A percentile compares a stretch with the other conserved stretches of the same genome.
These are phyloP conservation scores for Hymenotorrendiella dingleyae DNA, from an alignment of 2,329 filamentous ascomycete species.

Conservation along the genomic window DNA sequence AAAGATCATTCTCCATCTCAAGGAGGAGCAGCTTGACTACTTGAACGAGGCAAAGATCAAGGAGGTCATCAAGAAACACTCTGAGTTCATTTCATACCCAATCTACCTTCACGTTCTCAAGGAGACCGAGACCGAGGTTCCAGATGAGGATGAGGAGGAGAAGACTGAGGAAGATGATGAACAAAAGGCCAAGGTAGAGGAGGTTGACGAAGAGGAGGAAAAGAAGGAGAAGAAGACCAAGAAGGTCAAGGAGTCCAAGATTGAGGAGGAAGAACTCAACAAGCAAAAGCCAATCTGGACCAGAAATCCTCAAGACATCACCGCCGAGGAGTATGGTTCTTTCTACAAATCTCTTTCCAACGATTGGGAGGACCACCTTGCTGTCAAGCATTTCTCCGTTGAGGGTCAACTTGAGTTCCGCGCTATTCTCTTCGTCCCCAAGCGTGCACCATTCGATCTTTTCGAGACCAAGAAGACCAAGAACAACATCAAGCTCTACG, in stretches of 20 bases:
- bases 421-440: slow-evolving; percentile 97
- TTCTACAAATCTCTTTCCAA: slow-evolving; percentile 99
- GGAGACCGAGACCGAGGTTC: slow-evolving; percentile 98
- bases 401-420: slow-evolving; percentile 99
- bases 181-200: slow-evolving; percentile 94
- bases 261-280: slow-evolving; percentile 99
- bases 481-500: slow-evolving; percentile 99
- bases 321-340: slow-evolving; percentile 89
- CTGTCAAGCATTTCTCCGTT: slow-evolving; percentile 99
- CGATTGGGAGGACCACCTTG: slow-evolving; percentile 99
- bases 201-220: slow-evolving; percentile 78
- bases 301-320: slow-evolving; percentile 93
- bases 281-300: slow-evolving; percentile 99
- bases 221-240: slow-evolving; percentile 98
- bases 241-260: slow-evolving; percentile 98
- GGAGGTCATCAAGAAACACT: slow-evolving; percentile 99
- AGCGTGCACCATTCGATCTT: slow-evolving; percentile 98
- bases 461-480: slow-evolving; percentile 99
- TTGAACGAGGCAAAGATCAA: slow-evolving; percentile 98
- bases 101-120: slow-evolving; percentile 99
- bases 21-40: slow-evolving; percentile 99
- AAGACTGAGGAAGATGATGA: slow-evolving; percentile 79
- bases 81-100: slow-evolving; percentile 99
- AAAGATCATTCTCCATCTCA: slow-evolving; percentile 97
- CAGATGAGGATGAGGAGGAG: slow-evolving; percentile 72